Evolutionary conservation across 495 filamentous ascomycete genomes (phyloP).

Genomic region (Penicillium malachiteum): DNA sequence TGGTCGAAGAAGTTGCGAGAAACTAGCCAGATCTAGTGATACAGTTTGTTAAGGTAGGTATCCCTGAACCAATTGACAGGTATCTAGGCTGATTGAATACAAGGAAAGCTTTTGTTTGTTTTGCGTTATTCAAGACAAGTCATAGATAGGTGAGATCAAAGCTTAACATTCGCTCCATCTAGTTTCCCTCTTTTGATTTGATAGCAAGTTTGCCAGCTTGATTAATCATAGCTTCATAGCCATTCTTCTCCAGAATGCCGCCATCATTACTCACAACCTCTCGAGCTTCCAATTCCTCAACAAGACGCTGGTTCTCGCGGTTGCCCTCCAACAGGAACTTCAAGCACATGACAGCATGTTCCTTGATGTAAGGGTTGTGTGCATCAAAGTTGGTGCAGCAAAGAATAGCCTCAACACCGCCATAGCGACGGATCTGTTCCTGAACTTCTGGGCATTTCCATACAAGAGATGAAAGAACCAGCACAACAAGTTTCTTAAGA

Average conservation of each 20-base stretch:
- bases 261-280: slow-evolving; percentile 49
- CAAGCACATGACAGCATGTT: slow-evolving; percentile 87
- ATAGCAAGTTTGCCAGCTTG: slow-evolving; percentile 50
- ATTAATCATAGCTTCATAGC: slow-evolving; percentile 55
- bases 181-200: slow-evolving; percentile 12
- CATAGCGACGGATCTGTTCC: slow-evolving; percentile 75
- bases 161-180: not conserved
- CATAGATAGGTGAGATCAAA: too few relatives aligned
- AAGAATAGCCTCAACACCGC: slow-evolving; percentile 81
- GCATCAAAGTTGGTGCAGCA: slow-evolving; percentile 84
- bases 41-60: too few relatives aligned
- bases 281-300: slow-evolving; percentile 62
- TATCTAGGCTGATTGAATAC: too few relatives aligned
- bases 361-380: slow-evolving; percentile 85
- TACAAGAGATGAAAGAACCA: slow-evolving; percentile 80
- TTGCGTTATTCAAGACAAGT: too few relatives aligned
- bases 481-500: slow-evolving; percentile 86
- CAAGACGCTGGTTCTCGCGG: slow-evolving; percentile 71
- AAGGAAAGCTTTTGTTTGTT: too few relatives aligned
- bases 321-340: slow-evolving; percentile 87
- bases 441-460: slow-evolving; percentile 79
- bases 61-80: too few relatives aligned
- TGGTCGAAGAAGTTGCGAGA: too few relatives aligned
- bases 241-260: slow-evolving; percentile 49
- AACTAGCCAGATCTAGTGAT: too few relatives aligned